Conservation (phyloP, 345 rosid genomes). For the Lepidium didymum region DNA sequence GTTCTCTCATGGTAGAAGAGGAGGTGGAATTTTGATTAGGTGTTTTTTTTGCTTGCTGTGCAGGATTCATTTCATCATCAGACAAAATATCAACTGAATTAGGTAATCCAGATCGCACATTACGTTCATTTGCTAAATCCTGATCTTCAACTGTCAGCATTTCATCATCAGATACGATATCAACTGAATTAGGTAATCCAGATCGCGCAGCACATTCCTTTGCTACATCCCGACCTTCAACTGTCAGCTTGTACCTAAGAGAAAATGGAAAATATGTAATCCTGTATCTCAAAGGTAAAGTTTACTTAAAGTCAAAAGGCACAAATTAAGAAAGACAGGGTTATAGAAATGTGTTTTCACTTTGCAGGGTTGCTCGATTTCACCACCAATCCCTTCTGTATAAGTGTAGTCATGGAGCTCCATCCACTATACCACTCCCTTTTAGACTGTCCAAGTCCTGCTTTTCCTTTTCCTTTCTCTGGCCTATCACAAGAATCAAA, state of each 20-base stretch:
- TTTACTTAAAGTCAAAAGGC: neutral
- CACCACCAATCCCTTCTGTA: slow-evolving; percentile 75
- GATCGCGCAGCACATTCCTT: slow-evolving; percentile 64
- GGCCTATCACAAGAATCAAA: slow-evolving; percentile 42
- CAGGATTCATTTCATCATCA: slow-evolving; percentile 30
- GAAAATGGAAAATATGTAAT: neutral
- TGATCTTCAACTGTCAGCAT: slow-evolving; percentile 68
- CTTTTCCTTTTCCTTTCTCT: slow-evolving; percentile 74
- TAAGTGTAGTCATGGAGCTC: slow-evolving; percentile 84
- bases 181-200: slow-evolving; percentile 43
- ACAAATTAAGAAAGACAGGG: neutral
- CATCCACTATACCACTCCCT: slow-evolving; percentile 94
- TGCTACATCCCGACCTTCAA: slow-evolving; percentile 70
- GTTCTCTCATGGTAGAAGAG: slow-evolving; percentile 10
- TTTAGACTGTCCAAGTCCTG: slow-evolving; percentile 60
- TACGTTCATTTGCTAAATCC: slow-evolving; percentile 67
- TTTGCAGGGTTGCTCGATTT: slow-evolving; percentile 94
- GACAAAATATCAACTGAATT: slow-evolving; percentile 34
- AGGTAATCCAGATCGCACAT: slow-evolving; percentile 53
- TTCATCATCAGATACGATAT: neutral
- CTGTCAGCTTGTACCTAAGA: slow-evolving; percentile 78
- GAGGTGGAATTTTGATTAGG: slow-evolving; percentile 23
- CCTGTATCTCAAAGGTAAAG: neutral
- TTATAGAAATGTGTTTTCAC: slow-evolving; percentile 30
- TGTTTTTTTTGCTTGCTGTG: slow-evolving; percentile 15